Evolutionary conservation across 2,329 filamentous ascomycete genomes (phyloP).

Genomic region (Trematosphaeria pertusa): DNA sequence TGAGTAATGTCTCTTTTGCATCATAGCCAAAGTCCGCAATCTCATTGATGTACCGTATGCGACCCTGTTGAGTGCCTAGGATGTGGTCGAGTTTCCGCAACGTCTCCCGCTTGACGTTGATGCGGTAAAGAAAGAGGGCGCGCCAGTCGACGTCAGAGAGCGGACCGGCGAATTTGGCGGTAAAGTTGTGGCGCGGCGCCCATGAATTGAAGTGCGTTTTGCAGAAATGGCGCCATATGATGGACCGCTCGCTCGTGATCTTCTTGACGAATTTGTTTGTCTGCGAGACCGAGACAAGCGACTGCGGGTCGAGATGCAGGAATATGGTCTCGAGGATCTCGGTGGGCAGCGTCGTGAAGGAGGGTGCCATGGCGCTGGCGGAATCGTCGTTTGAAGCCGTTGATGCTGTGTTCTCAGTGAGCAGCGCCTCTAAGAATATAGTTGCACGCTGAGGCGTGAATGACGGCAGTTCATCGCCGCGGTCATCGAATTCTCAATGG

Average conservation of each 20-base stretch:
- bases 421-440: too few species aligned
- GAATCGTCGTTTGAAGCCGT: neutral
- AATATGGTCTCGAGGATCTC: slow-evolving; percentile 86
- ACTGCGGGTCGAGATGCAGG: slow-evolving; percentile 62
- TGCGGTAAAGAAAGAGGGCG: slow-evolving; percentile 49
- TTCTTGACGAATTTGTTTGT: slow-evolving; percentile 70
- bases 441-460: neutral
- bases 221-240: slow-evolving; percentile 85
- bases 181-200: slow-evolving; percentile 58
- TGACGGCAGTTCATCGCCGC: too few species aligned
- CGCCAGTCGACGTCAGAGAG: slow-evolving; percentile 76
- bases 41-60: slow-evolving; percentile 71
- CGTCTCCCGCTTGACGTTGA: slow-evolving; percentile 43
- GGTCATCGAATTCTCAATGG: too few species aligned
- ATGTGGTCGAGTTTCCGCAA: slow-evolving; percentile 66
- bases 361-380: slow-evolving; percentile 22
- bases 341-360: slow-evolving; percentile 67
- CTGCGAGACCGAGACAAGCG: slow-evolving; percentile 61
- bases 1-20: slow-evolving; percentile 81
- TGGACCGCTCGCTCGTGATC: slow-evolving; percentile 71
- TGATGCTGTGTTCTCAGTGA: too few species aligned
- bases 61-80: slow-evolving; percentile 71
- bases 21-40: slow-evolving; percentile 82
- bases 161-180: slow-evolving; percentile 47
- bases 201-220: slow-evolving; percentile 73